Base-by-base conservation (phyloP, 2,329 filamentous ascomycete species). In the Niveomyces coronatus region DNA sequence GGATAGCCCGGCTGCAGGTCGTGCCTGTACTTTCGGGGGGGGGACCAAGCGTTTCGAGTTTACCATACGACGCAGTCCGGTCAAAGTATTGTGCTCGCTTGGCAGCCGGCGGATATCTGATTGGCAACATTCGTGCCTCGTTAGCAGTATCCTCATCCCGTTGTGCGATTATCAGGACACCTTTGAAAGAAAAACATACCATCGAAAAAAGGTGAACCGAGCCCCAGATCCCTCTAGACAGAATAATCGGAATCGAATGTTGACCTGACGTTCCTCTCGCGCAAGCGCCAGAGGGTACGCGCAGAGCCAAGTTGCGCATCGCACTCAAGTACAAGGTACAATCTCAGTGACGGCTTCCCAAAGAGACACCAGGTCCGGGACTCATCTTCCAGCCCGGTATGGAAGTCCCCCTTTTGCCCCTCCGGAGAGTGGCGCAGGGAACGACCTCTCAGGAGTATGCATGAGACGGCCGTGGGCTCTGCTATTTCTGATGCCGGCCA, bases 321-420 rank as follows among this genome's bases (percentile, higher is more conserved):
- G 82, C 80, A 87, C 83, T 87, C 70, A 82, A 84, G 81, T 86
- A 78, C 79, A 71, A 47, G 57, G 67, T 75, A 86, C 82, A 79
- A 86, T 86, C 82, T 86, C 80, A 81, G 79, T 80, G 84, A 80
- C 70, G 76, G 75, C 82, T 83, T 79, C 80, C 81, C 82, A 87
- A 77, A 83, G 80, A 74, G 68, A 71, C 61, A 57, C 56, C 50
- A 56, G 43, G 32, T 35, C 32, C 28, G n/a, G 14, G 36, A 20
- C 41, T 35, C 36, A 38, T 39, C 31, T 44, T 44, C 45, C 46
- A 31, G 20, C 53, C 44, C 53, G 53, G 53, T 59, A 7, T 8
- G 10, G 27, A 29, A 29, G n/a, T n/a, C n/a, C n/a, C n/a, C n/a
- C n/a, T n/a, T n/a, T n/a, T n/a, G 5, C 31, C 24, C 15, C 57